Conservation (phyloP, 1,284 basidiomycete genomes). For the Boletus semigastroideus region DNA sequence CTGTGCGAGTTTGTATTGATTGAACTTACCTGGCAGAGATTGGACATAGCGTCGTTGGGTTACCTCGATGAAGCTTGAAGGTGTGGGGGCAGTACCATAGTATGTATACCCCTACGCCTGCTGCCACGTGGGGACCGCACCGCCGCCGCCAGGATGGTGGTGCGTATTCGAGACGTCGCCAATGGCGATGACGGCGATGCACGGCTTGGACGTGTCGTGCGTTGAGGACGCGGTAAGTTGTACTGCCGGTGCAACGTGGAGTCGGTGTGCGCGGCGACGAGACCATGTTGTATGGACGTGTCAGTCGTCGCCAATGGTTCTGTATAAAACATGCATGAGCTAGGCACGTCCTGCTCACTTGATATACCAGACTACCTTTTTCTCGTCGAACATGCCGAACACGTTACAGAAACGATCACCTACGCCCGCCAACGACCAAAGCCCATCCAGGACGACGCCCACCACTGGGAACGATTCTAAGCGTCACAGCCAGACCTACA, state of each 20-base stretch:
- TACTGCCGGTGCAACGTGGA: slow-evolving; percentile 24
- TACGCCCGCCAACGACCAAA: slow-evolving; percentile 10
- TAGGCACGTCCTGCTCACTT: neutral
- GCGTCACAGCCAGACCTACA: slow-evolving; percentile 18
- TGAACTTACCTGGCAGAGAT: slow-evolving; percentile 29
- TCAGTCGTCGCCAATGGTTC: neutral
- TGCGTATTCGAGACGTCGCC: neutral
- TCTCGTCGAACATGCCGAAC: slow-evolving; percentile 15
- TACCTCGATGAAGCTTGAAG: neutral
- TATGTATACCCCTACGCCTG: slow-evolving; percentile 24
- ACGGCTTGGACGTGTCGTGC: slow-evolving; percentile 19
- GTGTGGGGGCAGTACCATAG: neutral
- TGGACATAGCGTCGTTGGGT: slow-evolving; percentile 17
- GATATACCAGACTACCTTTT: neutral
- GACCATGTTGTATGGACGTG: slow-evolving; percentile 21
- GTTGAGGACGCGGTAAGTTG: slow-evolving; percentile 12
- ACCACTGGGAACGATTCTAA: neutral
- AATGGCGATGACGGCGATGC: slow-evolving; percentile 12
- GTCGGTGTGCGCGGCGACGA: slow-evolving; percentile 3
- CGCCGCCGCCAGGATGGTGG: slow-evolving; percentile 11
- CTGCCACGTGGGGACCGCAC: slow-evolving; percentile 28
- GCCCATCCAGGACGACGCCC: neutral
- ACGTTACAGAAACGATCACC: slow-evolving; percentile 24
- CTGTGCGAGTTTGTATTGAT: slow-evolving; percentile 7
- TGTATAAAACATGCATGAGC: slow-evolving; percentile 20